Conservation (phyloP, 2,329 filamentous ascomycete species). For the Coniochaeta sp. region DNA sequence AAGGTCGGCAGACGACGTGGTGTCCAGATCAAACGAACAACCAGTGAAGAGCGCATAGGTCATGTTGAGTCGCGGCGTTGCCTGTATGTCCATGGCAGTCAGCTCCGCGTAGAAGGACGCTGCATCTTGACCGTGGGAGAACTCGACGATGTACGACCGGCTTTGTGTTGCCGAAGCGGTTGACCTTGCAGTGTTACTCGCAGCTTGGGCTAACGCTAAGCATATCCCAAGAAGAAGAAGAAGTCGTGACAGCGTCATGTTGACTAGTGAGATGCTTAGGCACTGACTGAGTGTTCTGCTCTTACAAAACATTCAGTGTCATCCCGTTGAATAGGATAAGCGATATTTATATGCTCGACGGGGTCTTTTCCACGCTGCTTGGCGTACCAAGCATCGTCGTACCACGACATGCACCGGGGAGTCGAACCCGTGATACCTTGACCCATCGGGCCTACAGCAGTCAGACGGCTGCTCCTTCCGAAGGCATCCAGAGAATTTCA, state of each 20-base stretch:
- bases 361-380: not conserved
- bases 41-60: conserved; percentile 8
- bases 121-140: conserved; percentile 7
- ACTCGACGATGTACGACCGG: not conserved
- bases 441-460: not conserved
- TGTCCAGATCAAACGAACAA: conserved; percentile 5
- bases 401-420: not conserved
- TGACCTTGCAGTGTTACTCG: not conserved
- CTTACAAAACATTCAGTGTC: not conserved
- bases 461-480: not conserved
- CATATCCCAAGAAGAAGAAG: not conserved
- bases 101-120: conserved; percentile 12
- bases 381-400: not conserved
- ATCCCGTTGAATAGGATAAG: not conserved
- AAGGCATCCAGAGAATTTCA: not conserved
- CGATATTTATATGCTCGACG: not conserved
- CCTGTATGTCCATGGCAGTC: conserved; percentile 6
- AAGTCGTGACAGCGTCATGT: not conserved
- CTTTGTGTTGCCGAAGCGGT: not conserved
- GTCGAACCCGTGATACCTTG: not conserved
- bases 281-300: not conserved
- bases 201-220: not conserved
- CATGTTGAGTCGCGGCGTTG: conserved; percentile 9
- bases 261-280: not conserved
- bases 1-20: not conserved